Base-by-base conservation (phyloP, 495 filamentous ascomycete species). In the Jackrogersella multiformis region DNA sequence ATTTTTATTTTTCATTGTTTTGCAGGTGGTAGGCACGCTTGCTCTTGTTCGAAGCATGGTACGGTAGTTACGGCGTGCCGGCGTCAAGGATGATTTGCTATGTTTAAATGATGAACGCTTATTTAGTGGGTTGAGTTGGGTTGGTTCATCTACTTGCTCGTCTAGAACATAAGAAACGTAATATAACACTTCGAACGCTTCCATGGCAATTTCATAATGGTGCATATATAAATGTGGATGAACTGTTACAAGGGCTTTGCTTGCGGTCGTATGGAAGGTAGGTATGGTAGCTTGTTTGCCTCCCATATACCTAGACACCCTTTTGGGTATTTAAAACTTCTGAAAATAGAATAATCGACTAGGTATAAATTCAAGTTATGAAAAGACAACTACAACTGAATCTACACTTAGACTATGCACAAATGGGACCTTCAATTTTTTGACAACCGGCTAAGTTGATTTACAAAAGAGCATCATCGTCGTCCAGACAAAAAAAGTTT, bases 391-490 rank as follows among this genome's bases (percentile, higher is more conserved):
- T n/a, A 46, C 42, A 46, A 16, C 49, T 36, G 49, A 35, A 36
- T 36, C 49, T 53, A 53, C 28, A 34, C 35, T 49, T 69, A 7
- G 26, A 30, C 3, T 30, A 64, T 69, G 41, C 66, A 69, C 60
- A 69, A 69, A 65, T 64, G 67, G 61, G 44, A 65, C 61, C 61
- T 64, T 70, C 61, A 61, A 65, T 65, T 70, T 62, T n/a, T 65
- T 35, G 35, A 57, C 61, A 65, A 64, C 61, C 61, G 61, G 67
- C 61, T 65, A 70, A 65, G 51, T 52, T 65, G 56, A 65, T 65
- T 65, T 70, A 70, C 67, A 70, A 70, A 70, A 69, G 61, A 69
- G 61, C 61, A 69, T 63, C 55, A 56, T 64, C 61, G 67, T 70
- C 66, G 66, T 69, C 28, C 51, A 58, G 61, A 70, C 65, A 61